Evolutionary conservation across 768 basidiomycete genomes (phyloP).

Genomic region (Leccinum imitatum): DNA sequence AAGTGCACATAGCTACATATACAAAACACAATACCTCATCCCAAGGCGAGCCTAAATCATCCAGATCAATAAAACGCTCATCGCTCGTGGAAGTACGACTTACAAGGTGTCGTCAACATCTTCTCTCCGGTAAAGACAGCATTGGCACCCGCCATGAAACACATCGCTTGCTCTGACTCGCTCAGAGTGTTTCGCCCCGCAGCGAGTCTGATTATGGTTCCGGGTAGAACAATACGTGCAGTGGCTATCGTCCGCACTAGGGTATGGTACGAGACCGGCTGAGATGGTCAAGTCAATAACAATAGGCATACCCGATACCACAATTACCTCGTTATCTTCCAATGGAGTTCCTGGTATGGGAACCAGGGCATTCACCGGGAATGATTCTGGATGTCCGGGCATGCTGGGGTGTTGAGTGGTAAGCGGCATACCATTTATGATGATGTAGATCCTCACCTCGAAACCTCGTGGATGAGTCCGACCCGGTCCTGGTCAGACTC

Average conservation of each 20-base stretch:
- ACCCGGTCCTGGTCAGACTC: conserved; percentile 89
- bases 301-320: neutral
- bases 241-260: conserved; percentile 94
- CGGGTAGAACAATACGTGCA: conserved; percentile 87
- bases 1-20: neutral
- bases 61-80: conserved; percentile 6
- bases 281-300: conserved; percentile 15
- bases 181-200: conserved; percentile 87
- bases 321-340: conserved; percentile 78
- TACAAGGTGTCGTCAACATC: conserved; percentile 97
- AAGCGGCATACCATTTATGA: conserved; percentile 2
- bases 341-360: conserved; percentile 94
- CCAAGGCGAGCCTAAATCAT: conserved; percentile 78
- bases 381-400: conserved; percentile 97
- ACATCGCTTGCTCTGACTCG: conserved; percentile 95
- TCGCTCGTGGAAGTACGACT: conserved; percentile 32
- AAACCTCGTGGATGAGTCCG: conserved; percentile 91
- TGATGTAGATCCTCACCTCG: conserved; percentile 57
- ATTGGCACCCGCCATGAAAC: conserved; percentile 98
- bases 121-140: conserved; percentile 98
- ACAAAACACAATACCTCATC: conserved; percentile 60
- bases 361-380: conserved; percentile 97
- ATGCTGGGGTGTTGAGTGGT: conserved; percentile 49
- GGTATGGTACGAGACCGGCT: conserved; percentile 82
- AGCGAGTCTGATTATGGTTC: conserved; percentile 91